A percentile compares a stretch with the other conserved stretches of the same genome.
Evolutionary conservation across 176 grass and related monocot genomes (phyloP).

Genomic region (Aegilops longissima): DNA sequence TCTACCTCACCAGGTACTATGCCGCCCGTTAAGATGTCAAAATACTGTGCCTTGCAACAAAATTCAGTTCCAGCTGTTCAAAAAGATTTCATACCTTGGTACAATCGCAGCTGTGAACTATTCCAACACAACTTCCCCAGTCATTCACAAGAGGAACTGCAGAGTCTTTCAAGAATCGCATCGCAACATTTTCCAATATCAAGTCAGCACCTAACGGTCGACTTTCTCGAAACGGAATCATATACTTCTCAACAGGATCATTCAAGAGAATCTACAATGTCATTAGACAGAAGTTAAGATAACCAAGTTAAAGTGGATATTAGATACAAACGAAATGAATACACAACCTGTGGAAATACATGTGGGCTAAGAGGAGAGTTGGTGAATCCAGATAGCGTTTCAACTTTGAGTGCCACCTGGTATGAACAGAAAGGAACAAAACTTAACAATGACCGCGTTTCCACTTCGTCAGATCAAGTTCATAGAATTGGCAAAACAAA

Average conservation of each 20-base stretch:
- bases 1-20: neutral
- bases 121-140: constrained; percentile 83
- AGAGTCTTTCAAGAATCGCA: constrained; percentile 70
- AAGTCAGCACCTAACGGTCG: constrained; percentile 51
- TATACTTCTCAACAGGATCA: constrained; percentile 90
- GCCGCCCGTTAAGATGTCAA: neutral
- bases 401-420: constrained; percentile 82
- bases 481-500: neutral
- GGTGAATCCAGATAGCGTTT: constrained; percentile 75
- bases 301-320: neutral
- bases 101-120: constrained; percentile 74
- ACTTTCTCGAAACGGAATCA: constrained; percentile 79
- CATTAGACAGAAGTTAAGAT: constrained; percentile 23
- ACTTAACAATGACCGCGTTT: neutral
- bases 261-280: constrained; percentile 66
- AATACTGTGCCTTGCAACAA: neutral
- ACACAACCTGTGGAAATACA: constrained; percentile 67
- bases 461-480: constrained; percentile 19
- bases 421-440: constrained; percentile 27
- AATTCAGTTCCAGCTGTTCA: neutral
- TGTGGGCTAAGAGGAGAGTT: constrained; percentile 58
- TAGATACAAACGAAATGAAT: neutral
- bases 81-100: constrained; percentile 53
- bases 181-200: constrained; percentile 53
- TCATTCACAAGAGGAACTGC: constrained; percentile 79